These are phyloP conservation scores for Trichosporon sp. DNA, from an alignment of 1,284 basidiomycete species.

Conservation along the genomic window DNA sequence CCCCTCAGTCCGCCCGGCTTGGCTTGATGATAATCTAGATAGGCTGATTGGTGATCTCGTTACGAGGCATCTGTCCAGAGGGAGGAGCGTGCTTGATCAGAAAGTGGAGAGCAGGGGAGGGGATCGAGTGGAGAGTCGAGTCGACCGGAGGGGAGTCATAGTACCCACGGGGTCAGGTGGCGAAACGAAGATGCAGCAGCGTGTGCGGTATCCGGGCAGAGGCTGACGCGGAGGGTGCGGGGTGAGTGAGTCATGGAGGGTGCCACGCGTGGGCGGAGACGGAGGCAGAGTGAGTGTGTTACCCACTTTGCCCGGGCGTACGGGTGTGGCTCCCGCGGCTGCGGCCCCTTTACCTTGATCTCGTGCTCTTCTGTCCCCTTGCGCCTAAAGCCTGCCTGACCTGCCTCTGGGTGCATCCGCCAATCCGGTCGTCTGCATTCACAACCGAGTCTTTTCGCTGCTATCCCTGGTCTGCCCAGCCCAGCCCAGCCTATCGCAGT, in stretches of 20 bases:
- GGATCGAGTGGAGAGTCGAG: no score
- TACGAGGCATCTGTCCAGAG: background rate
- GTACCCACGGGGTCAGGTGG: background rate
- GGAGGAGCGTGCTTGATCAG: no score
- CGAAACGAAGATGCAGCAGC: no score
- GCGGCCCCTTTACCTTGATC: background rate
- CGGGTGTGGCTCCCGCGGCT: no score
- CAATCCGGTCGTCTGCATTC: background rate
- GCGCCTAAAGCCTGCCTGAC: background rate
- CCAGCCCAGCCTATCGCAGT: background rate
- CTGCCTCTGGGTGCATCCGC: slow-evolving; percentile 1
- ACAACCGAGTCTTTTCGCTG: slow-evolving; percentile 3
- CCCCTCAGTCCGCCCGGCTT: background rate
- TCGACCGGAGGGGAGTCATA: background rate
- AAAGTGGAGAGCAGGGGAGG: no score
- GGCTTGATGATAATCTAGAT: background rate
- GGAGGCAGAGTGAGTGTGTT: background rate
- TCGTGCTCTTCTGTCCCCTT: background rate
- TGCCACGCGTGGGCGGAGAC: background rate
- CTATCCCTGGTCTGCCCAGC: background rate
- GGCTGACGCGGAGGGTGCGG: no score
- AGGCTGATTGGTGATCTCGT: background rate
- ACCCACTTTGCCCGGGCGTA: no score
- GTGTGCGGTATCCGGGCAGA: background rate
- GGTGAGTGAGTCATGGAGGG: background rate